Evolutionary conservation across 495 filamentous ascomycete species (phyloP).

Genomic region (Paragyromitra xinjiangensis): DNA sequence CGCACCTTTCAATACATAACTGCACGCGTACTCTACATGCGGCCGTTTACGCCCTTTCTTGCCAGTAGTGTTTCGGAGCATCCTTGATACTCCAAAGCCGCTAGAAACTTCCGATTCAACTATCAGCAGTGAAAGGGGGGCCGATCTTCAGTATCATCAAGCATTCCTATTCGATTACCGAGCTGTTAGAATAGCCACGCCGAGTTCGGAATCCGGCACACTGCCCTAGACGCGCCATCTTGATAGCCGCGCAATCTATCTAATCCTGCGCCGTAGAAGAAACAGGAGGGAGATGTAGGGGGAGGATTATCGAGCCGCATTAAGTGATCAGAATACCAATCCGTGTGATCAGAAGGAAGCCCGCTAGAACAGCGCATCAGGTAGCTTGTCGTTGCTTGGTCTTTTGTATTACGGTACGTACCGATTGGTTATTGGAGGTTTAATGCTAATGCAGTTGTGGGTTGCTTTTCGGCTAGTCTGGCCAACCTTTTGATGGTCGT

Average conservation of each 20-base stretch:
- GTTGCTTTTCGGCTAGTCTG: not conserved
- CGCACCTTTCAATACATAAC: not conserved
- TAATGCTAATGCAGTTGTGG: not conserved
- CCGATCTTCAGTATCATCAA: slow-evolving; percentile 11
- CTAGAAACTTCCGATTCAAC: not conserved
- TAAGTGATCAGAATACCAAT: no score
- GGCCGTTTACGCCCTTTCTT: not conserved
- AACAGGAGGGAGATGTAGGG: not conserved
- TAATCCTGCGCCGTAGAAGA: not conserved
- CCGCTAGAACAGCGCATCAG: not conserved
- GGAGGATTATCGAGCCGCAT: not conserved
- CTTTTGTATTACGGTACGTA: not conserved
- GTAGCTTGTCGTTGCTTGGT: not conserved
- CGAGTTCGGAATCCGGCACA: slow-evolving; percentile 33
- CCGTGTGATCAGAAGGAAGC: not conserved
- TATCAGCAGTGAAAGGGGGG: not conserved
- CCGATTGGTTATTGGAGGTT: slow-evolving; percentile 2
- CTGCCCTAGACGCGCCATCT: slow-evolving; percentile 21
- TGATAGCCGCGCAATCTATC: slow-evolving; percentile 25
- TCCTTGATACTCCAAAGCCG: not conserved
- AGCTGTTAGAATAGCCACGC: not conserved
- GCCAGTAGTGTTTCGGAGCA: slow-evolving; percentile 1
- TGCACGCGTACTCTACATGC: not conserved
- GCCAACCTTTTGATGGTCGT: slow-evolving; percentile 1
- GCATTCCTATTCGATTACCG: slow-evolving; percentile 18